A percentile compares a stretch with the other conserved stretches of the same genome.
Conservation (phyloP, 2,329 filamentous ascomycete species). For the Nannizziopsis arthrosporioides region DNA sequence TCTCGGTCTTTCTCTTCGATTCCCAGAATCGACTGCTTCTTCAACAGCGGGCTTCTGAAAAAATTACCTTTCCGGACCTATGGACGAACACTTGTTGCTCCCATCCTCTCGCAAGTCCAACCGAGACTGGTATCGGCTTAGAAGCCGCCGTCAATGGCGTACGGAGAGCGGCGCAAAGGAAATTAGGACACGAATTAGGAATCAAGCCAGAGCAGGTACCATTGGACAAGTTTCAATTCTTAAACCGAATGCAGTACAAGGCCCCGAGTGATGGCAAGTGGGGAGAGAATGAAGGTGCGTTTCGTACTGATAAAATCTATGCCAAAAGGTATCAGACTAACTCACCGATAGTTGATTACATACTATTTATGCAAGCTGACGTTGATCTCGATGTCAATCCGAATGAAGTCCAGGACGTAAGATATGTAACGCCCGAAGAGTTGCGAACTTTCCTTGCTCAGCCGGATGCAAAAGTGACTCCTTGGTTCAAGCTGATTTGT, state of each 20-base stretch:
- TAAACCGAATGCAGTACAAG: conserved; percentile 96
- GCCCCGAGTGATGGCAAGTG: conserved; percentile 94
- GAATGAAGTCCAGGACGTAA: conserved; percentile 79
- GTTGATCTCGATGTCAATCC: conserved; percentile 72
- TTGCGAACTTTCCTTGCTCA: conserved; percentile 79
- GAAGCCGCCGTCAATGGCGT: conserved; percentile 71
- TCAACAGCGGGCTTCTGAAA: conserved; percentile 88
- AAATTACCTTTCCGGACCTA: conserved; percentile 98
- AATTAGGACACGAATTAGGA: conserved; percentile 87
- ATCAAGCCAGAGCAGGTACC: conserved; percentile 84
- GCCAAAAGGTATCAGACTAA: background rate
- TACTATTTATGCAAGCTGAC: conserved; percentile 91
- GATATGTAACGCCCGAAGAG: conserved; percentile 71
- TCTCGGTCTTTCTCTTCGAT: conserved; percentile 97
- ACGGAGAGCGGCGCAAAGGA: conserved; percentile 83
- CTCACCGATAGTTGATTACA: conserved; percentile 68
- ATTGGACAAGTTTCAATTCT: conserved; percentile 79
- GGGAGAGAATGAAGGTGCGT: conserved; percentile 95
- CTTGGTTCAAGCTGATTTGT: conserved; percentile 99
- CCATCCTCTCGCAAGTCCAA: conserved; percentile 81
- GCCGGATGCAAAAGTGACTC: conserved; percentile 72
- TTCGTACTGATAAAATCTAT: background rate
- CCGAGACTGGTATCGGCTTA: conserved; percentile 76
- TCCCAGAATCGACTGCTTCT: conserved; percentile 82
- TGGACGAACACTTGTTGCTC: conserved; percentile 99